These are phyloP conservation scores for Ganoderma lucidum DNA, from an alignment of 1,284 basidiomycete species.

Conservation along the genomic window DNA sequence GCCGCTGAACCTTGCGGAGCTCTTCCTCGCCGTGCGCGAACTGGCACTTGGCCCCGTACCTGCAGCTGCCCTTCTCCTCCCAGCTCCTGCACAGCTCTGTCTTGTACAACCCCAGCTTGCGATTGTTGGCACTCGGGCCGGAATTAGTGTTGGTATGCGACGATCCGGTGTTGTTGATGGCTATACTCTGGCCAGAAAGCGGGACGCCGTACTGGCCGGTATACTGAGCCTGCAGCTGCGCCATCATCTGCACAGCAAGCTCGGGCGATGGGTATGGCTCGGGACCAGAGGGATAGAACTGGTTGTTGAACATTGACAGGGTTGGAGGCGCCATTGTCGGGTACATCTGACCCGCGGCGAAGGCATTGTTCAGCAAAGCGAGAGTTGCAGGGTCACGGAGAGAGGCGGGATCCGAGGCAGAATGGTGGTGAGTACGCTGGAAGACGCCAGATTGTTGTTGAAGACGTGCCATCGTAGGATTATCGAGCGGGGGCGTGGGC, in stretches of 20 bases:
- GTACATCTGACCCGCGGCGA: conserved; percentile 51
- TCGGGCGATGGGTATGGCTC: conserved; percentile 65
- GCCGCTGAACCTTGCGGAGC: conserved; percentile 79
- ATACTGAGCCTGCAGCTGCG: conserved; percentile 52
- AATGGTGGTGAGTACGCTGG: conserved; percentile 78
- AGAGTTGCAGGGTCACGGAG: conserved; percentile 72
- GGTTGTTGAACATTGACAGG: conserved; percentile 69
- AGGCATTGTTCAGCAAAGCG: conserved; percentile 64
- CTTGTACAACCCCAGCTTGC: conserved; percentile 90
- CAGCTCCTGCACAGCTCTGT: conserved; percentile 92
- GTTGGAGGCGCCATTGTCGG: conserved; percentile 51
- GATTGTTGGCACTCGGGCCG: conserved; percentile 87
- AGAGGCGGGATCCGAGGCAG: conserved; percentile 78
- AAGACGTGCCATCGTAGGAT: conserved; percentile 71
- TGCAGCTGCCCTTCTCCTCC: conserved; percentile 92
- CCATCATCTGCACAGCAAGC: conserved; percentile 65
- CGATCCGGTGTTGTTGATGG: conserved; percentile 30
- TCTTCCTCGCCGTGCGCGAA: conserved; percentile 93
- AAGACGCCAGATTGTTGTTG: conserved; percentile 80
- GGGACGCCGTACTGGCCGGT: conserved; percentile 62
- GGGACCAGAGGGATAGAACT: conserved; percentile 65
- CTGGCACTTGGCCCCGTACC: conserved; percentile 88
- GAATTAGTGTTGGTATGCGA: conserved; percentile 40
- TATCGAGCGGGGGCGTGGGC: conserved; percentile 60
- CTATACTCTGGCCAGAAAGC: conserved; percentile 35